Evolutionary conservation across 2,329 filamentous ascomycete species (phyloP).

Genomic region (Colletotrichum agaves): DNA sequence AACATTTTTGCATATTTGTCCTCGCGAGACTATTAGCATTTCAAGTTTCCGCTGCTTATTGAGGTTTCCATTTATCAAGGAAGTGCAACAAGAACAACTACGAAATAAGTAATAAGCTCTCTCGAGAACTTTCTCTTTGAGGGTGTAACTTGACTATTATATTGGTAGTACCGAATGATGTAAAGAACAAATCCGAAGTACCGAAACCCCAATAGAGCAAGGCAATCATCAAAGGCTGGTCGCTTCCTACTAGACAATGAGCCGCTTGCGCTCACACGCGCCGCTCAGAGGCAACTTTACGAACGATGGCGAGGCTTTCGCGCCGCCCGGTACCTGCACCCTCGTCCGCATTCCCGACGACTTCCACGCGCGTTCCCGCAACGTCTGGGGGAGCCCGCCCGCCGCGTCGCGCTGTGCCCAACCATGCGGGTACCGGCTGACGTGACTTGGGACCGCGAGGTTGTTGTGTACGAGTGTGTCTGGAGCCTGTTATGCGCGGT

Average conservation of each 20-base stretch:
- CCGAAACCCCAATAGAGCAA: too few species aligned
- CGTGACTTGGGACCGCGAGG: constrained; percentile 61
- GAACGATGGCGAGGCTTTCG: constrained; percentile 61
- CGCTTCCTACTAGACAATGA: too few species aligned
- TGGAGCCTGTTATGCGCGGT: constrained; percentile 62
- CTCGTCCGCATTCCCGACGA: constrained; percentile 55
- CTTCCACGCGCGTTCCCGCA: constrained; percentile 46
- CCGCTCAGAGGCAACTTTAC: constrained; percentile 57
- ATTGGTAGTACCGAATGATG: too few species aligned
- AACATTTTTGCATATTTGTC: not conserved
- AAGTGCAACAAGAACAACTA: too few species aligned
- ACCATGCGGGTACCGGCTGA: constrained; percentile 61
- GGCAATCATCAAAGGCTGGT: too few species aligned
- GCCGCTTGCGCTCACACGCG: constrained; percentile 54
- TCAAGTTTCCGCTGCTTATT: too few species aligned
- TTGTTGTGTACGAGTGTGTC: constrained; percentile 64
- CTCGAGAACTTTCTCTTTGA: too few species aligned
- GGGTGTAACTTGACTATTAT: too few species aligned
- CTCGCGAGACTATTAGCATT: too few species aligned
- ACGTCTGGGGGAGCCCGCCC: constrained; percentile 54
- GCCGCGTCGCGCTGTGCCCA: constrained; percentile 60
- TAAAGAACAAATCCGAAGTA: too few species aligned
- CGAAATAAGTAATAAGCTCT: too few species aligned
- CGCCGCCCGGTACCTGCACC: constrained; percentile 61
- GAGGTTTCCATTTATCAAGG: too few species aligned